Percentiles rank a stretch among this genome's conserved stretches.
phyloP scores from a whole-genome alignment of 129 eudicot species.

The Logfia minima region DNA sequence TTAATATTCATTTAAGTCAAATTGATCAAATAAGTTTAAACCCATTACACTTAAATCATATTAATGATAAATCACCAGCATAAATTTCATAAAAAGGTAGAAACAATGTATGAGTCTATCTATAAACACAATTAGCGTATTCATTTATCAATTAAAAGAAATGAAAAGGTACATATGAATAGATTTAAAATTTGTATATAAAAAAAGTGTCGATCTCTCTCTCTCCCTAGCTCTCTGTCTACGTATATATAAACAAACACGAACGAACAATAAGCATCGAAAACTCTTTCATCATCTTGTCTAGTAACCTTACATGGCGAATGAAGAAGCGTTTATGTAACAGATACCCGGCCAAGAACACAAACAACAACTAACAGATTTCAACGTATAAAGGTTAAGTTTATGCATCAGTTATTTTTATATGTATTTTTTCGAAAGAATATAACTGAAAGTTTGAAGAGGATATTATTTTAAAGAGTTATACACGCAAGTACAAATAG shows the following conservation, averaged over 20 bases:
- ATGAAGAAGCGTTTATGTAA: conserved; percentile 14
- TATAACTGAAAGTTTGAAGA: conserved; percentile 20
- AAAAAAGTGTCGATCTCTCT: background rate
- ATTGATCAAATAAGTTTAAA: no score
- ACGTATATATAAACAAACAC: background rate
- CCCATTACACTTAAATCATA: no score
- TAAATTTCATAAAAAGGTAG: conserved; percentile 29
- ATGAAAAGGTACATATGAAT: conserved; percentile 9
- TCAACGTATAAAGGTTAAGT: conserved; percentile 44
- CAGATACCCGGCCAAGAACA: conserved; percentile 14
- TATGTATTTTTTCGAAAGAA: conserved; percentile 19
- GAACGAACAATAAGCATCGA: conserved; percentile 12
- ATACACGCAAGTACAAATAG: conserved; percentile 15
- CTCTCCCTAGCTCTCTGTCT: background rate
- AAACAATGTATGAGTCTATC: conserved; percentile 7
- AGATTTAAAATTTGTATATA: background rate
- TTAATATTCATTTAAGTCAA: no score
- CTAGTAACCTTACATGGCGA: conserved; percentile 16
- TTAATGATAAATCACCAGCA: no score
- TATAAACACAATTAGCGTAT: conserved; percentile 9
- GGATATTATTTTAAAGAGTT: conserved; percentile 3
- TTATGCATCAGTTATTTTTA: background rate
- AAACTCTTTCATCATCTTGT: conserved; percentile 23
- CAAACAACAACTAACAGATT: conserved; percentile 22
- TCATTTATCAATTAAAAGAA: conserved; percentile 18